phyloP scores from a whole-genome alignment of 768 basidiomycete genomes.

The Gyrodon lividus region DNA sequence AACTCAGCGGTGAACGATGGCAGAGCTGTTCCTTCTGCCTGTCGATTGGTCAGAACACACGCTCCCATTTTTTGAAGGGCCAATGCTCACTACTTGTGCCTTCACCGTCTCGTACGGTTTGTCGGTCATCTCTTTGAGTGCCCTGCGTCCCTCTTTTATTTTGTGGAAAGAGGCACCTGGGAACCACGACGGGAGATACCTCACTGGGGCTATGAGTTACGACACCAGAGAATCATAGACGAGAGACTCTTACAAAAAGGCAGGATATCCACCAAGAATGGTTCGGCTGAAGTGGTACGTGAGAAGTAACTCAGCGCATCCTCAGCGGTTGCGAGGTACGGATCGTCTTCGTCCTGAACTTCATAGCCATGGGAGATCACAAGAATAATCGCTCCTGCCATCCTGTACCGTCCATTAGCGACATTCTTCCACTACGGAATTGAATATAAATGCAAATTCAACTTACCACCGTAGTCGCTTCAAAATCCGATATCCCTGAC shows the following conservation, averaged over 20 bases:
- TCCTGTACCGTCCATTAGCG: background rate
- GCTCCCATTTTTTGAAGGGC: background rate
- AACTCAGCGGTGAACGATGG: constrained; percentile 2
- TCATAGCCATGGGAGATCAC: constrained; percentile 39
- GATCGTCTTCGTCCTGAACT: constrained; percentile 32
- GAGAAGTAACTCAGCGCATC: constrained; percentile 19
- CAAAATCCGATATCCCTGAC: background rate
- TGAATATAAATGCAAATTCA: background rate
- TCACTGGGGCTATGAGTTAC: constrained; percentile 6
- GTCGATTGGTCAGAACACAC: background rate
- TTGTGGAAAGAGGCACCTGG: constrained; percentile 33
- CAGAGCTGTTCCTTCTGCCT: constrained; percentile 3
- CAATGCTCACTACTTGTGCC: constrained; percentile 39
- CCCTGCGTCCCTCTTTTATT: constrained; percentile 14
- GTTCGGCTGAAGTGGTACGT: background rate
- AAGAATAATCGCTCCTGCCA: constrained; percentile 26
- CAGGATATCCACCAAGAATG: constrained; percentile 10
- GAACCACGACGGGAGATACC: constrained; percentile 25
- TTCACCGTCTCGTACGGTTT: constrained; percentile 43
- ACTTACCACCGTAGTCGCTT: constrained; percentile 2
- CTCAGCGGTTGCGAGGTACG: constrained; percentile 28
- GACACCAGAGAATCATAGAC: background rate
- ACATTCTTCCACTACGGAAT: background rate
- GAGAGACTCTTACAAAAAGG: constrained; percentile 4
- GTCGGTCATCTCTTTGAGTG: constrained; percentile 41